Conservation (phyloP, 2,329 filamentous ascomycete species). For the Aspergillus sp. region DNA sequence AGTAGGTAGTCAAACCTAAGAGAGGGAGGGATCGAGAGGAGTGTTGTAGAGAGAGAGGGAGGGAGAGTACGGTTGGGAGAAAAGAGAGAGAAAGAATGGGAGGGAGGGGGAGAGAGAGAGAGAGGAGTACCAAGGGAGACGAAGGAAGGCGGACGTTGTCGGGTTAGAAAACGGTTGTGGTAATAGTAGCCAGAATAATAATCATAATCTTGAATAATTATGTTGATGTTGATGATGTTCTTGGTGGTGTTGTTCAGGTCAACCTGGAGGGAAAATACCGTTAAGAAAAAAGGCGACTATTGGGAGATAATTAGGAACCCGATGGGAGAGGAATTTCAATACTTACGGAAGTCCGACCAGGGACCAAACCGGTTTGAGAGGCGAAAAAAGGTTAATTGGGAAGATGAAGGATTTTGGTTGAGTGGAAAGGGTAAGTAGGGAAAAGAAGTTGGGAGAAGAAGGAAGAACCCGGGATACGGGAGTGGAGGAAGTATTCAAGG, state of each 20-base stretch:
- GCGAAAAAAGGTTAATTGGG: constrained; percentile 4
- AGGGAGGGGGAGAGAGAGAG: constrained; percentile 12
- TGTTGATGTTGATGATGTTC: too few species aligned
- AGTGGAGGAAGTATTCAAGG: constrained; percentile 6
- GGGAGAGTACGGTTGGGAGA: constrained; percentile 13
- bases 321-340: not conserved
- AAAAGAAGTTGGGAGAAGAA: constrained; percentile 15
- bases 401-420: not conserved
- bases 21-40: constrained; percentile 13
- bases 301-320: not conserved
- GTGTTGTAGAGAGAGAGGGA: constrained; percentile 6
- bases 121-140: constrained; percentile 1
- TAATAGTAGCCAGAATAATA: constrained; percentile 5
- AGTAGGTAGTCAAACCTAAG: not conserved
- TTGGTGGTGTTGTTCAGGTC: not conserved
- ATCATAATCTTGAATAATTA: not conserved
- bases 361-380: constrained; percentile 9
- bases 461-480: constrained; percentile 13
- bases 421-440: not conserved
- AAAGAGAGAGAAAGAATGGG: constrained; percentile 19
- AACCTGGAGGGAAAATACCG: not conserved
- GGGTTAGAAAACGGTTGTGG: not conserved
- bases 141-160: constrained; percentile 2
- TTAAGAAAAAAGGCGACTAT: not conserved
- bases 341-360: constrained; percentile 10